phyloP scores from a whole-genome alignment of 225 moss, liverwort and hornwort species.

The Marchantia paleacea region DNA sequence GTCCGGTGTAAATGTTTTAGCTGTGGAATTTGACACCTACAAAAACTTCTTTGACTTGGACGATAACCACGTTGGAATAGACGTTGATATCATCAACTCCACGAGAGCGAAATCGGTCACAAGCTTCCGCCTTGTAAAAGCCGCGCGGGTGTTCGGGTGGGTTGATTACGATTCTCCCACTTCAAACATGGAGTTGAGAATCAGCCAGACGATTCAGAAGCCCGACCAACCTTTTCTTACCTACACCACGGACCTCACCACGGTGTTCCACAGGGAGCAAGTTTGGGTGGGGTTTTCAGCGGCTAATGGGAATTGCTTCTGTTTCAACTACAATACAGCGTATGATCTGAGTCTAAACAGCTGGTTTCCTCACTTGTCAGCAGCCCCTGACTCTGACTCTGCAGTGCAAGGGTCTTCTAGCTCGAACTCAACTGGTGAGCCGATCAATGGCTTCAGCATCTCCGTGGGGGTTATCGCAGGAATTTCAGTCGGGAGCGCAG shows the following conservation, averaged over 20 bases:
- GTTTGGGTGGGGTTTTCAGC: constrained; percentile 31
- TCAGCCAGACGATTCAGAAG: not conserved
- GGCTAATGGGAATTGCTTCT: constrained; percentile 11
- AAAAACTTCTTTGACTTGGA: not conserved
- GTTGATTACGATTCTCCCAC: constrained; percentile 5
- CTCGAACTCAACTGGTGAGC: not conserved
- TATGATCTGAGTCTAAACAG: not conserved
- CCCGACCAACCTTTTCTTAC: not conserved
- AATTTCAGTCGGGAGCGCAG: not conserved
- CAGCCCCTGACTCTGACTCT: not conserved
- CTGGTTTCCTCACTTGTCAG: not conserved
- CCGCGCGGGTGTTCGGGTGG: constrained; percentile 1
- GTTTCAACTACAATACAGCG: not conserved
- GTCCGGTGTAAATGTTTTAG: not conserved
- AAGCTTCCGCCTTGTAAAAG: not conserved
- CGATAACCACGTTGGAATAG: constrained; percentile 2
- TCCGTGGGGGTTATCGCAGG: not conserved
- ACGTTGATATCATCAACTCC: not conserved
- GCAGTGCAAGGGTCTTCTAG: not conserved
- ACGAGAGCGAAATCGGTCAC: too few relatives aligned
- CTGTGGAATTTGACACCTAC: constrained; percentile 35
- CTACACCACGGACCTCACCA: not conserved
- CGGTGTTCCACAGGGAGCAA: not conserved
- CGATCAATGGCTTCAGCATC: too few relatives aligned
- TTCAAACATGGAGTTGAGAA: not conserved